Base-by-base conservation (phyloP, 1,284 basidiomycete species). In the Kalmanozyma brasiliensis region DNA sequence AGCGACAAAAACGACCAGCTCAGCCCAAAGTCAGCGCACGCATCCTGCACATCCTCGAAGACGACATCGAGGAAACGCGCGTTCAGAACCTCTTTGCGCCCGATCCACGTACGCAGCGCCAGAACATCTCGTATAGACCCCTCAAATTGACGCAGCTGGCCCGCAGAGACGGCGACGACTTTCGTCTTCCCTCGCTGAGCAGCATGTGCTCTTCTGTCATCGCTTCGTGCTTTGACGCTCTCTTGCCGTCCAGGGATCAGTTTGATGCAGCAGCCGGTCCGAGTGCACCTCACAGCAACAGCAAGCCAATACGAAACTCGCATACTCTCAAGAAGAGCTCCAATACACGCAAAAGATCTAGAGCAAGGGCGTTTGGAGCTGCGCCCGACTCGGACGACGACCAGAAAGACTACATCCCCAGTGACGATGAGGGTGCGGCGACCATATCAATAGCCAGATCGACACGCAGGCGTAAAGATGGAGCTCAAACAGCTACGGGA, bases 51-150 rank as follows among this genome's bases (percentile, higher is more conserved):
- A 62, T 68, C 40, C 40, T 41, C 22, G 26, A 62, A 1, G 59
- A 68, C 38, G 65, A 68, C 20, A 51, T 58, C 10, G 49, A 58
- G 29, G 65, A 68, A 26, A 57, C 49, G 3, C 30, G 55, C 14
- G 38, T 62, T 10, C 65, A 68, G 33, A 62, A 61, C 35, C 35
- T 34, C 1, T 68, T 62, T 32, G 57, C 65, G 4, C 65, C 65
- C n/a, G 53, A 58, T 29, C 3, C 42, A 44, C 49, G 36, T 13
- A 42, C 55, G 7, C 43, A 48, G 19, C 46, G 55, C 11, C 55
- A 53, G 11, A 62, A 61, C 24, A 49, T 68, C 17, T 68, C 65
- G 2, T 58, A 47, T 22, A 53, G 65, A 8, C 49, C 53, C 6
- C 46, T 68, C 11, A 29, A 45, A 2, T 34, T 62, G 19, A 40